Evolutionary conservation across 352 stramenopile species (phyloP), one percentile per base, ranked within the genome.

Genomic region (Globisporangium heterothallicum): DNA sequence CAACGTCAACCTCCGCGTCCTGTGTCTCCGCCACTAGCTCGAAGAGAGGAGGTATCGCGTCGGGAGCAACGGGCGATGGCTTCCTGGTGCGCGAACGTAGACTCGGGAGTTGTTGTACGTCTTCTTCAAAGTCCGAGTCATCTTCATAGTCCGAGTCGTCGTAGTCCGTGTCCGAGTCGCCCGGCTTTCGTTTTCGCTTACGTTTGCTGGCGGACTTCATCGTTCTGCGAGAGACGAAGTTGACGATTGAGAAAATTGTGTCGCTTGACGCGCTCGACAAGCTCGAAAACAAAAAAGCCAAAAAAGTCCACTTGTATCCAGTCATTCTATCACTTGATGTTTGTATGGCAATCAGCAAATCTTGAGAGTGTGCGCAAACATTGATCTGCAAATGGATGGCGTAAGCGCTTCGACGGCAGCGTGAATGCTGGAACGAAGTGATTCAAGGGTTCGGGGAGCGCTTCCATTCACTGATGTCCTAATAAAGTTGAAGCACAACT

Each of bases 401-500:
- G 40, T 29, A 19, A 45, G 40, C 8, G 18, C 25, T 25, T 45
- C 40, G 40, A 45, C n/a, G 12, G 40, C 40, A 29, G 40, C n/a
- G 12, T 25, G 18, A 12, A 45, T 25, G 18, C 40, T 29, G 7
- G 7, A 26, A 14, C 18, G 40, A 8, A 45, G 40, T 12, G 12
- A 14, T 22, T 22, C 40, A 21, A 45, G 40, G 40, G 40, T 24
- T 45, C 40, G 40, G 18, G 40, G 40, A 22, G n/a, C 40, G 40
- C 40, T 45, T 25, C 18, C 40, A 45, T 45, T 45, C 40, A 45
- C 40, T 13, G 18, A 25, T 25, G 40, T 45, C n/a, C 40, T 21
- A 9, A 45, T 26, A 22, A 25, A 21, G 40, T 45, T 45, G 40
- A 45, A 45, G 25, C 40, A 45, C 7, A 29, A 45, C 40, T 45